Conservation (phyloP, 768 basidiomycete genomes). For the Tricholoma saponaceum region DNA sequence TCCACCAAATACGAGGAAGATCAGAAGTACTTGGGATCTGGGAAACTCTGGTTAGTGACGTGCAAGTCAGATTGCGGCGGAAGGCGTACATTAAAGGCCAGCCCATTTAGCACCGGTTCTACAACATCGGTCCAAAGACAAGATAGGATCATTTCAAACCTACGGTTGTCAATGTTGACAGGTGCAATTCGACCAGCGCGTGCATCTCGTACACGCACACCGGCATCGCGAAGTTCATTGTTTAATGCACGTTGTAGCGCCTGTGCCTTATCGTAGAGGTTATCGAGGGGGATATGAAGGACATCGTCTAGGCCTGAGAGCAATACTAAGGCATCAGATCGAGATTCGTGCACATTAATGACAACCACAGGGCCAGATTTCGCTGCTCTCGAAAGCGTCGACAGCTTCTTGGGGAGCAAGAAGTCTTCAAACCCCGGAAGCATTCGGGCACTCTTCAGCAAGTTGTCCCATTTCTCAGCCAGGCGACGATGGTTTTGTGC, state of each 20-base stretch:
- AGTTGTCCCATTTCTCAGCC: not conserved
- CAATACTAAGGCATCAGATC: not conserved
- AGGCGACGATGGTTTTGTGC: not conserved
- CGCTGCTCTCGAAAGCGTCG: not conserved
- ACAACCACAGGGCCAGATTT: not conserved
- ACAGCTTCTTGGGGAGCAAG: not conserved
- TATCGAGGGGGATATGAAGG: not conserved
- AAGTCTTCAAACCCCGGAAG: not conserved
- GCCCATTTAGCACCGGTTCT: not conserved
- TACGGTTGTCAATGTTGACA: no score
- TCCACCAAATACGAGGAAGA: slow-evolving; percentile 3
- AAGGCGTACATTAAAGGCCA: not conserved
- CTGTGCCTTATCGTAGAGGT: not conserved
- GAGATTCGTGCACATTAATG: not conserved
- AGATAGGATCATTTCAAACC: not conserved
- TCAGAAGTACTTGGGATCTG: not conserved
- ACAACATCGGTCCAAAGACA: not conserved
- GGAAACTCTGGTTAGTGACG: not conserved
- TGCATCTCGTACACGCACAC: not conserved
- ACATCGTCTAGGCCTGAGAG: not conserved
- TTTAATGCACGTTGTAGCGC: not conserved
- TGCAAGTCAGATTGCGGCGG: not conserved
- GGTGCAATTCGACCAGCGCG: no score
- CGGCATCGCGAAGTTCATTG: not conserved
- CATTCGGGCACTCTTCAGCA: not conserved